Conservation (phyloP, 345 rosid genomes). For the Firmiana major region DNA sequence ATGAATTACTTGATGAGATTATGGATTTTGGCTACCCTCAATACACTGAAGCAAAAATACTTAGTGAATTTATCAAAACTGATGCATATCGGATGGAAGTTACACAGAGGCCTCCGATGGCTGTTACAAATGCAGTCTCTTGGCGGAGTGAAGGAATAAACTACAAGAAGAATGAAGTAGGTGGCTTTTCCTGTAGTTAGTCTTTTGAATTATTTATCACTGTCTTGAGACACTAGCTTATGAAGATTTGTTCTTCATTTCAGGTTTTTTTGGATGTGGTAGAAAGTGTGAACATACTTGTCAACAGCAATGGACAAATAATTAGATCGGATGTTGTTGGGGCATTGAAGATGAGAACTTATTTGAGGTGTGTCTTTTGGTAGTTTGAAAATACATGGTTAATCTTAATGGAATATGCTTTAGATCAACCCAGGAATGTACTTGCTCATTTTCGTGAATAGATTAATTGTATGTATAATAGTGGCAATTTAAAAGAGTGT, state of each 20-base stretch:
- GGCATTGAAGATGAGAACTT: conserved; percentile 97
- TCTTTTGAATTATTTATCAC: conserved; percentile 14
- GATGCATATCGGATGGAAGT: conserved; percentile 98
- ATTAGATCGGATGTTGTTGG: conserved; percentile 95
- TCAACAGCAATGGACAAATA: conserved; percentile 94
- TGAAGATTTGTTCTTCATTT: conserved; percentile 14
- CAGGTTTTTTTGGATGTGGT: conserved; percentile 95
- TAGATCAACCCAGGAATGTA: neutral
- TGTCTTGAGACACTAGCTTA: conserved; percentile 11
- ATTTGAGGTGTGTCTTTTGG: conserved; percentile 55
- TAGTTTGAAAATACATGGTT: neutral
- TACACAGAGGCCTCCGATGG: conserved; percentile 97
- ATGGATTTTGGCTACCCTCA: conserved; percentile 99
- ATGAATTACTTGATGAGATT: conserved; percentile 97
- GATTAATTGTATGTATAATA: neutral
- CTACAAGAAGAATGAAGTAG: conserved; percentile 90
- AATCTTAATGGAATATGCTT: neutral
- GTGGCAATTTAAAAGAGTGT: conserved; percentile 3
- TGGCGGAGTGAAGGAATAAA: conserved; percentile 96
- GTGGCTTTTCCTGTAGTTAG: conserved; percentile 11
- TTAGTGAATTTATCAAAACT: conserved; percentile 94
- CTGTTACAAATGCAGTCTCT: conserved; percentile 96
- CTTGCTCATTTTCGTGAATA: neutral
- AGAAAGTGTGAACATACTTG: conserved; percentile 93
- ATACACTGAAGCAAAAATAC: conserved; percentile 84